Base-by-base conservation (phyloP, 2,329 filamentous ascomycete species). In the Hypomyces perniciosus region DNA sequence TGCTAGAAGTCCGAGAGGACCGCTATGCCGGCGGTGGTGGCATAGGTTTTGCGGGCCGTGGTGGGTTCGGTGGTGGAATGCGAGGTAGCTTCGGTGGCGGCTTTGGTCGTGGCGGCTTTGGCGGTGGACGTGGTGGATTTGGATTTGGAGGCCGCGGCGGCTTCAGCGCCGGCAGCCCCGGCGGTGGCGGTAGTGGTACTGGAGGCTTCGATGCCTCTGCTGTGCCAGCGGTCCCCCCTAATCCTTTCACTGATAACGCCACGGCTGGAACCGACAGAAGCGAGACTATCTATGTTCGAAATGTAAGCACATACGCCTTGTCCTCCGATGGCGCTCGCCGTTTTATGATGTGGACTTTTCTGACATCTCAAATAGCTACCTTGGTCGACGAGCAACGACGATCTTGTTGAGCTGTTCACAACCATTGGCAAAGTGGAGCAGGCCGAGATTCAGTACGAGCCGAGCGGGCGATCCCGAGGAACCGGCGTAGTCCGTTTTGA, bases 391-490 rank as follows among this genome's bases (percentile, higher is more conserved):
- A 96, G 91, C 75, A 97, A 99, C 65, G 93, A 99, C 56, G 93
- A 99, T 69, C 77, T 99, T 28, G 83, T 97, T 51, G 93, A 99
- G 68, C 80, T 99, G 20, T 99, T 99, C 76, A 91, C 88, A 13
- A 99, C 93, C 8, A 99, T 99, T 64, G 93, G 93, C 57, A 96
- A 96, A 69, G 93, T 99, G 53, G 90, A 96, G 63, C 90, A 93
- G 62, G 93, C 93, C n/a, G 93, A 99, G 72, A 97, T 99, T 51
- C 93, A 99, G 71, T 97, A 99, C 65, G 93, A 99, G 69, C 87
- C 89, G 4, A 97, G 95, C 63, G 93, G 93, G 42, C 88, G 93
- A 61, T 99, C 93, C 54, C 87, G 90, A 57, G 93, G 93, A 57
- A 93, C 88, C 53, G 93, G 93, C 66, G 93, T 99, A n/a, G 93